A percentile compares a stretch with the other conserved stretches of the same genome.
These are phyloP conservation scores for Apiospora marii DNA, from an alignment of 2,329 filamentous ascomycete species.

Conservation along the genomic window DNA sequence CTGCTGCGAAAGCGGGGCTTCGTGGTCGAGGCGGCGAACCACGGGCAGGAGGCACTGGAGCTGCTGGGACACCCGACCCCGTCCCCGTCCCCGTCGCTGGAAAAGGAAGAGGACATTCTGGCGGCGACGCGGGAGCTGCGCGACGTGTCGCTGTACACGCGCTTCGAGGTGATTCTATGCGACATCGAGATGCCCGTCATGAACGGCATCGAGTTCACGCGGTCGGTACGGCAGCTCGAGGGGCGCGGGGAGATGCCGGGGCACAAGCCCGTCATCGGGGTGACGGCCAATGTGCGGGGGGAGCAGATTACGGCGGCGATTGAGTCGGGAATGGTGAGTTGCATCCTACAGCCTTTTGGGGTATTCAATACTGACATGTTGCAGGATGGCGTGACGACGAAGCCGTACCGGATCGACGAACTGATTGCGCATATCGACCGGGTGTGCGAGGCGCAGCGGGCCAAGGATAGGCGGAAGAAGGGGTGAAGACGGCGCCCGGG, in stretches of 20 bases:
- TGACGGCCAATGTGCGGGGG: conserved; percentile 39
- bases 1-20: conserved; percentile 59
- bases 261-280: conserved; percentile 38
- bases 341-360: not conserved
- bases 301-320: conserved; percentile 38
- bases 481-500: not conserved
- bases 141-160: conserved; percentile 6
- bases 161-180: conserved; percentile 38
- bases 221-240: conserved; percentile 36
- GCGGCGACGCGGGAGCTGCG: not conserved
- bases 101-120: not conserved
- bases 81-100: conserved; percentile 21
- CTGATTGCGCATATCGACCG: conserved; percentile 38
- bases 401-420: conserved; percentile 39
- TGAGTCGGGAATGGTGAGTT: conserved; percentile 39
- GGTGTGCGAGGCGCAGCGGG: conserved; percentile 28
- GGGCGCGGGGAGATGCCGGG: conserved; percentile 30
- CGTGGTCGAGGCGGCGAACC: conserved; percentile 61
- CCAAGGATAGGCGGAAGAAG: not conserved
- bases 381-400: conserved; percentile 40
- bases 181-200: conserved; percentile 42
- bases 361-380: conserved; percentile 22
- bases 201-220: conserved; percentile 38
- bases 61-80: not conserved
- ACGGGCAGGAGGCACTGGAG: conserved; percentile 64